Percentiles rank a stretch among this genome's conserved stretches.
phyloP scores from a whole-genome alignment of 1,139 yeast species.

The Scheffersomyces stambukii region DNA sequence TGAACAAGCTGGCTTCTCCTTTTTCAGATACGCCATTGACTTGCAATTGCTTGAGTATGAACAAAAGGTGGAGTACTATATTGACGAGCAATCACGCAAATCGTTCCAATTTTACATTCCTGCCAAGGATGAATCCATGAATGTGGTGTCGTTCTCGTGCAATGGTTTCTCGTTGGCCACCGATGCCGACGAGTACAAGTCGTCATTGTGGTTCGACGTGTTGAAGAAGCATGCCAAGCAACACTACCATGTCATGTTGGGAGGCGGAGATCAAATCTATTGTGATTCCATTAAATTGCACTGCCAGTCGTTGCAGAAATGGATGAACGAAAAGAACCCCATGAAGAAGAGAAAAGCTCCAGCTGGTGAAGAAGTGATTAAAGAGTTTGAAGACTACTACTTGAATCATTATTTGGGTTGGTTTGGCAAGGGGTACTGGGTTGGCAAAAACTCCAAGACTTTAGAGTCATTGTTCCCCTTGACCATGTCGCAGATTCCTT shows the following conservation, averaged over 20 bases:
- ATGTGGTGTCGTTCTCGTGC: constrained; percentile 78
- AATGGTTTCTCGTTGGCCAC: constrained; percentile 86
- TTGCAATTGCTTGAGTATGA: constrained; percentile 44
- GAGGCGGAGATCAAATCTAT: constrained; percentile 96
- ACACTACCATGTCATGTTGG: constrained; percentile 91
- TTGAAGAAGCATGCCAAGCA: constrained; percentile 53
- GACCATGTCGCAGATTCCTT: constrained; percentile 79
- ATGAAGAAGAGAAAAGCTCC: constrained; percentile 31
- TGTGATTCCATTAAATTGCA: constrained; percentile 73
- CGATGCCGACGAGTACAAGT: constrained; percentile 61
- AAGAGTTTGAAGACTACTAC: constrained; percentile 62
- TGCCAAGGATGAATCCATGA: constrained; percentile 59
- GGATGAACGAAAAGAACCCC: constrained; percentile 57
- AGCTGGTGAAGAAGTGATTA: constrained; percentile 43
- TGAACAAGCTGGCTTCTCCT: constrained; percentile 40
- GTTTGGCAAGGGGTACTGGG: constrained; percentile 90
- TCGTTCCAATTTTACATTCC: constrained; percentile 58
- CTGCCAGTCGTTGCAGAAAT: constrained; percentile 50
- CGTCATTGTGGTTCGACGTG: constrained; percentile 85
- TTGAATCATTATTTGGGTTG: constrained; percentile 72
- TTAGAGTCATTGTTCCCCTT: constrained; percentile 65
- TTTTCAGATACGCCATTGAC: constrained; percentile 60
- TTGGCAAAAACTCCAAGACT: constrained; percentile 61
- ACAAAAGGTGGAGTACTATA: constrained; percentile 56
- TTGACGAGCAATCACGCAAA: constrained; percentile 42